phyloP scores from a whole-genome alignment of 352 stramenopile species.

The Globisporangium solare region DNA sequence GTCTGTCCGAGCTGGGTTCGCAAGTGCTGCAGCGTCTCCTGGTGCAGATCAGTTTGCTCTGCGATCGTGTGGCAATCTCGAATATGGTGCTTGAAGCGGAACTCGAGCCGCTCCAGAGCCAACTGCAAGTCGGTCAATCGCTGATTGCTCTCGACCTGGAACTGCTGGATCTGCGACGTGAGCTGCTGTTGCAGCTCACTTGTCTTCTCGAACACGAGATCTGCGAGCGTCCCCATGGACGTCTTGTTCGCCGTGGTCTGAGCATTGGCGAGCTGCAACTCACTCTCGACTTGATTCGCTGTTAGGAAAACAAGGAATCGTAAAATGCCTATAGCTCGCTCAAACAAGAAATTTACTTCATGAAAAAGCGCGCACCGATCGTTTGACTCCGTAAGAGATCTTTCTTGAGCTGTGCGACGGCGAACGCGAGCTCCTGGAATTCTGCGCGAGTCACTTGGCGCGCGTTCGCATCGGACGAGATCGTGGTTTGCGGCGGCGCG shows the following conservation, averaged over 20 bases:
- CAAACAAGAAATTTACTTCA: not conserved
- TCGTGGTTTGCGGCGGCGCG: slow-evolving; percentile 9
- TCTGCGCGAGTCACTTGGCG: slow-evolving; percentile 48
- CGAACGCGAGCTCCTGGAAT: slow-evolving; percentile 50
- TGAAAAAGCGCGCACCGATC: slow-evolving; percentile 21
- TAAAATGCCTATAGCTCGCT: not conserved
- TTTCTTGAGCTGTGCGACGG: slow-evolving; percentile 44
- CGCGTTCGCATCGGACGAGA: slow-evolving; percentile 29
- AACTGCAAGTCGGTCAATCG: slow-evolving; percentile 40
- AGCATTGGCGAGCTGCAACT: slow-evolving; percentile 39
- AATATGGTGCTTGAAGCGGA: slow-evolving; percentile 60
- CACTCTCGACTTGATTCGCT: slow-evolving; percentile 47
- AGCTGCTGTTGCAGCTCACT: slow-evolving; percentile 34
- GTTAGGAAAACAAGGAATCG: not conserved
- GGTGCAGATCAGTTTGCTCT: slow-evolving; percentile 43
- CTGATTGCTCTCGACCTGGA: slow-evolving; percentile 44
- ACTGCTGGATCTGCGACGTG: slow-evolving; percentile 30
- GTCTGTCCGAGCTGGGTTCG: slow-evolving; percentile 37
- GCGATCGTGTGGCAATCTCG: slow-evolving; percentile 42
- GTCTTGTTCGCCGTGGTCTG: slow-evolving; percentile 46
- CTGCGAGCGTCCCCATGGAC: slow-evolving; percentile 32
- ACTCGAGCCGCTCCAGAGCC: slow-evolving; percentile 53
- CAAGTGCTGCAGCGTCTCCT: slow-evolving; percentile 34
- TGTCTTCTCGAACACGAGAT: slow-evolving; percentile 46
- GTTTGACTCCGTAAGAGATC: slow-evolving; percentile 32